Evolutionary conservation across 225 moss, liverwort and hornwort genomes (phyloP).

Genomic region (Neckera pumila): DNA sequence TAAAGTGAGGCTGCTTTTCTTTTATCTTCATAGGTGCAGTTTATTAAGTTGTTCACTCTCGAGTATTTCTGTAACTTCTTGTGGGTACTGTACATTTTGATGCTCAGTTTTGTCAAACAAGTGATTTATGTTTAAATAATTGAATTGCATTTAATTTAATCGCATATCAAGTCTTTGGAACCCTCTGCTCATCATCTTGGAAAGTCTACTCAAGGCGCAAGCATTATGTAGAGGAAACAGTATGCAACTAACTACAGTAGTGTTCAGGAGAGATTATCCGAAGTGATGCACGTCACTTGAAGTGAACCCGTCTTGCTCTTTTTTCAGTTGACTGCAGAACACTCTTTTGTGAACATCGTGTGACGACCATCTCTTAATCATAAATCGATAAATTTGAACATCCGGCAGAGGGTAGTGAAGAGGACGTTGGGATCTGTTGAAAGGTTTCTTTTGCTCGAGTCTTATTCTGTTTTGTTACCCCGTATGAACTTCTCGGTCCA

Average conservation of each 20-base stretch:
- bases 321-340: not conserved
- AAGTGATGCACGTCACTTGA: not conserved
- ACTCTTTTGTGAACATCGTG: not conserved
- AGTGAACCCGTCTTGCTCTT: not conserved
- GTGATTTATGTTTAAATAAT: not conserved
- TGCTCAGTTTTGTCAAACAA: not conserved
- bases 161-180: not conserved
- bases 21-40: not conserved
- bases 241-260: not conserved
- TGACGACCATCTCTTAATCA: not conserved
- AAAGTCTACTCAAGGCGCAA: not conserved
- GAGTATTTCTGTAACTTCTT: not conserved
- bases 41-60: not conserved
- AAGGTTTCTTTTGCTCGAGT: not conserved
- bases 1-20: slow-evolving; percentile 48
- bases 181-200: not conserved
- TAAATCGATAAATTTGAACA: not conserved
- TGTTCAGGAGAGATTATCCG: not conserved
- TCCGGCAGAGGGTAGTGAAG: not conserved
- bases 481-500: not conserved
- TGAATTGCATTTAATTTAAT: not conserved
- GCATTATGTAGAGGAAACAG: not conserved
- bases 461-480: not conserved
- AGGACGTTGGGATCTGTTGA: not conserved
- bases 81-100: not conserved